Base-by-base conservation (phyloP, 176 grass and related monocot species). In the Cocos nucifera region DNA sequence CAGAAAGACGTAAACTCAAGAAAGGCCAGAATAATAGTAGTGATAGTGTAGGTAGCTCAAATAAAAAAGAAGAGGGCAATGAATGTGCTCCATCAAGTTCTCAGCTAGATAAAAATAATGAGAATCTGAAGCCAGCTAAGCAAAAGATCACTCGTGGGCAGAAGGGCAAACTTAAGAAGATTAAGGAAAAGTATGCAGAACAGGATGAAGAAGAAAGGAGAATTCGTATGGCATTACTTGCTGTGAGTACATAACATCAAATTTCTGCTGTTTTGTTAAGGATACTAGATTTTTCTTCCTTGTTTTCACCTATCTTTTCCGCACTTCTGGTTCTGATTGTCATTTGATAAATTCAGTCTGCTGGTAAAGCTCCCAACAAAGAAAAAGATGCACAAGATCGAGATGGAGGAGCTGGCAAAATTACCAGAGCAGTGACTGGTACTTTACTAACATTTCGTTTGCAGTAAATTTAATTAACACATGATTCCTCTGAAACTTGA, bases 141-240 rank as follows among this genome's bases (percentile, higher is more conserved):
- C 56, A 66, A 65, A 91, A 97, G 76, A 69, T 77, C 49, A 80
- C 65, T 70, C 92, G 87, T 21, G 87, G 92, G 21, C 92, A 91
- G 67, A 97, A 82, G 70, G 66, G 87, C 66, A 97, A 91, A 57
- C 78, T 91, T 83, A 97, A 91, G 73, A 97, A 97, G 84, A 97
- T 91, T 66, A 97, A 97, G 75, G 92, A 91, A 73, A 91, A 97
- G 56, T 97, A 88, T 70, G 83, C 78, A 65, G 84, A 97, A 75
- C 92, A 91, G 73, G 92, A 97, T 70, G 92, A 90, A 52, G 92
- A 97, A 76, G 92, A 97, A 82, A 85, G 92, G 63, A 78, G 74
- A 65, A 97, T 97, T 32, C 81, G 87, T 30, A 97, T 97, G 87
- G 78, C 92, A 72, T 85, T 97, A 70, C 92, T 97, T 78, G 84